Base-by-base conservation (phyloP, 2,329 filamentous ascomycete genomes). In the Fusarium dlaminii region DNA sequence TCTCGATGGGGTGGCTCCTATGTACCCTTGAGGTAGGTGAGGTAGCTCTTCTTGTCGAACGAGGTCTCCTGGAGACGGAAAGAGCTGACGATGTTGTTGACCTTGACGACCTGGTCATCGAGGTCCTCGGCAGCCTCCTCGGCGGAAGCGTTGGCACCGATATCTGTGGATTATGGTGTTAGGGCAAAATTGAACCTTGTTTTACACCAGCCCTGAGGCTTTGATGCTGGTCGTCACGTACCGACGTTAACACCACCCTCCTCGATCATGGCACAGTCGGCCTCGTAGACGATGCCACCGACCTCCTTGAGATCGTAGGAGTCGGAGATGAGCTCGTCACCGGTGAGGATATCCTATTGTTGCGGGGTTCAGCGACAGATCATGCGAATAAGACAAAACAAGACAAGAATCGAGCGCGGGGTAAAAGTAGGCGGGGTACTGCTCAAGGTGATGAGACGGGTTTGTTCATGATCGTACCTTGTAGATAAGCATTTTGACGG, bases 281-380 rank as follows among this genome's bases (percentile, higher is more conserved):
- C 92, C 88, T 98, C 96, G 87, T 93, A 98, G 80, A 93, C 91
- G 78, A 93, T 87, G 78, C 90, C 91, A 84, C 95, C 93, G 74
- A 96, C 83, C 84, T 93, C 88, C 87, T 94, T 94, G 82, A 97
- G 85, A 79, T 95, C 88, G 88, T 92, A 98, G 79, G 93, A 96
- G 87, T 98, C 96, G 81, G 96, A 97, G 91, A 98, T 92, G 84
- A 99, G 90, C 92, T 99, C 96, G 87, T 98, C 96, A 77, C 87
- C 94, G 85, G 90, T 93, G 86, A 98, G 84, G 80, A 96, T 86
- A 84, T 99, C 96, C 96, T 99, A 80, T 70, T 54, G 70, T 76
- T 77, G 78, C 75, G 78, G 77, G 68, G 78, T 80, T 77, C 71
- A 78, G 75, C 59, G 66, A 73, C 63, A 76, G 69, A 72, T 69